Evolutionary conservation across 2,329 filamentous ascomycete genomes (phyloP), one percentile per base, ranked within the genome.

Genomic region (Sporothrix brasiliensis): DNA sequence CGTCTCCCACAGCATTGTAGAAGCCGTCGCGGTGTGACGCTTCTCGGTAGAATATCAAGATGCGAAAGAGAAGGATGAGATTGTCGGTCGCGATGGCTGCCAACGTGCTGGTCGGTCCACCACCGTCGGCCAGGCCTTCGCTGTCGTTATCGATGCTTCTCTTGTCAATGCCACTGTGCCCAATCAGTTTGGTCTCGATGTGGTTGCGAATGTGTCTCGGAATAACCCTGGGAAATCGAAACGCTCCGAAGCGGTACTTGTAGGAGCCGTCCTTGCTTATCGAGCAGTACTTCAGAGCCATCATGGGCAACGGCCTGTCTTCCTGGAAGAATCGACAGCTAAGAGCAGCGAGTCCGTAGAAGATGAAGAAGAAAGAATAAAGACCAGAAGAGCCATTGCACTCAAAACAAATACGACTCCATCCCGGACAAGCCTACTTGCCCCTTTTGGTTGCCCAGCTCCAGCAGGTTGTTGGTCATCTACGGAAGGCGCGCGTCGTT

Each of bases 61-160:
- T 41, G 24, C 54, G 53, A 41, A 68, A 68, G 6, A 68, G 24
- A 4, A 60, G 27, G 3, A 47, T 68, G 16, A 68, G 67, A 24
- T 68, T 68, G 53, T 50, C 58, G 65, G 54, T 21, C 4, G 60
- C 34, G n/a, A 9, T 21, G 4, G 44, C n/a, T 6, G n/a, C n/a
- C 58, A 44, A 10, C 41, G 41, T 6, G 41, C 27, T 30, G 41
- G 13, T 4, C 9, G 10, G 41, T 7, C 13, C 41, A 44, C 41
- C 41, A 10, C 41, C 10, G 13, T 11, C 41, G 41, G 6, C 10
- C 0, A 1, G 10, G 7, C 50, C 3, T 21, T 4, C 9, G 4
- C 50, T 53, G 50, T 10, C n/a, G n/a, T 27, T 27, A 10, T n/a
- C 21, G n/a, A 24, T 24, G 50, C 50, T 24, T 9, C n/a, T 21